Base-by-base conservation (phyloP, 2,329 filamentous ascomycete genomes). In the Orbilia oligospora region DNA sequence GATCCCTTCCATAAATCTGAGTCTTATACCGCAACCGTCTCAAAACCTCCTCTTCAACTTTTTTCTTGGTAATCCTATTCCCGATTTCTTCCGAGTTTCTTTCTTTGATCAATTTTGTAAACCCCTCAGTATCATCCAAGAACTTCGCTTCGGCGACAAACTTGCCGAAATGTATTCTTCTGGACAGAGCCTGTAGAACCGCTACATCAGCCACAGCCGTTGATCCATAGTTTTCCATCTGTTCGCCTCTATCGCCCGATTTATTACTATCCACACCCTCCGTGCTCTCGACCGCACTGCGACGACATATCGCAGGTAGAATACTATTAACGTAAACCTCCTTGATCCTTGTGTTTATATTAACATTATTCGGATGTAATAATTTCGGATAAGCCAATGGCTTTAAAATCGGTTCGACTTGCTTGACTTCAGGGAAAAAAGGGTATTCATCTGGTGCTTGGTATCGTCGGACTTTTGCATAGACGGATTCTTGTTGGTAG, bases 71-170 rank as follows among this genome's bases (percentile, higher is more conserved):
- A 84, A 99, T 99, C 44, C 94, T 94, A 36, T 90, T 91, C 82
- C 91, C 94, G 81, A 99, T 95, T 1, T 91, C 95, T 70, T 90
- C 87, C 5, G 92, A 88, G 84, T 99, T 94, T 79, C 88, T 90
- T 0, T 90, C 91, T 84, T 91, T 90, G 86, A 99, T 98, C 85
- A 98, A 85, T 80, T 87, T 87, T 5, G 92, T 94, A 84, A 95
- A 99, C 80, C 87, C 89, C 82, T 94, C 93, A 33, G 90, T 88
- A 81, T 98, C 93, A 56, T 92, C 91, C 82, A 89, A 89, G 85
- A 97, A 99, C 86, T 99, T 99, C 76, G 91, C 91, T 87, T 99
- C 96, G 51, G 96, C 96, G 8, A 99, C 96, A 83, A 98, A 98
- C 86, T 98, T 99, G 81, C 96, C 96, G 86, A 97, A 99, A 85